Conservation (phyloP, 2,329 filamentous ascomycete genomes). For the Kalmusia sp. region DNA sequence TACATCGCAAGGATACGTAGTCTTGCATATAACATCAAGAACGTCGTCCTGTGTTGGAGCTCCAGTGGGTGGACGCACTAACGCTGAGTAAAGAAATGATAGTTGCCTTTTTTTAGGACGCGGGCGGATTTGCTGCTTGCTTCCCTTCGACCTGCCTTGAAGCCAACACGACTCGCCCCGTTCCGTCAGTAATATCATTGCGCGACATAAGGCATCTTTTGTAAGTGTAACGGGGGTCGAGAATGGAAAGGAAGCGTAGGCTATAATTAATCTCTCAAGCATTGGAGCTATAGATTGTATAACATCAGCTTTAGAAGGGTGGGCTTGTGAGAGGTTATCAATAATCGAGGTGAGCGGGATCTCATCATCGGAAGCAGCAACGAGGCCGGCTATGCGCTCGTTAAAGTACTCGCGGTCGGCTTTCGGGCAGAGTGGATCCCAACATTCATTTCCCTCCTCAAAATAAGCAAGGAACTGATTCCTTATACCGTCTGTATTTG, state of each 20-base stretch:
- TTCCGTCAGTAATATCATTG: slow-evolving; percentile 8
- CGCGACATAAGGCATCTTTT: slow-evolving; percentile 11
- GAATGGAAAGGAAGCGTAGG: slow-evolving; percentile 11
- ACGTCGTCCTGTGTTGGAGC: slow-evolving; percentile 8
- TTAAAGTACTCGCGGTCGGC: slow-evolving; percentile 10
- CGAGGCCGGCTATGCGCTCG: slow-evolving; percentile 8
- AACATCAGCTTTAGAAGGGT: slow-evolving; percentile 9
- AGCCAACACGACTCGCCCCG: slow-evolving; percentile 7
- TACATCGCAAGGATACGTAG: slow-evolving; percentile 7
- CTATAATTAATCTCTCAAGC: slow-evolving; percentile 5
- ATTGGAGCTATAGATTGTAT: slow-evolving; percentile 7
- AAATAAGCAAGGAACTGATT: slow-evolving; percentile 9
- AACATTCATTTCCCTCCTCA: slow-evolving; percentile 7
- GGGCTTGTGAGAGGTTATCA: slow-evolving; percentile 6
- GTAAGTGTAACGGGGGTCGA: slow-evolving; percentile 8
- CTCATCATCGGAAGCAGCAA: slow-evolving; percentile 9
- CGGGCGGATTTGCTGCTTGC: slow-evolving; percentile 3
- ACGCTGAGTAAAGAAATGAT: slow-evolving; percentile 8
- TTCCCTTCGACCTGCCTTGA: slow-evolving; percentile 5
- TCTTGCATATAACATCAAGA: slow-evolving; percentile 10
- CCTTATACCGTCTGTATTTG: slow-evolving; percentile 7
- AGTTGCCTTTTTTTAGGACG: slow-evolving; percentile 6
- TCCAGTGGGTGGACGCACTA: slow-evolving; percentile 9
- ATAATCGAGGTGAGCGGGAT: slow-evolving; percentile 7
- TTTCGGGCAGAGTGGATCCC: slow-evolving; percentile 8